Evolutionary conservation across 306 rosid species (phyloP).

Genomic region (Quercus mongolica): DNA sequence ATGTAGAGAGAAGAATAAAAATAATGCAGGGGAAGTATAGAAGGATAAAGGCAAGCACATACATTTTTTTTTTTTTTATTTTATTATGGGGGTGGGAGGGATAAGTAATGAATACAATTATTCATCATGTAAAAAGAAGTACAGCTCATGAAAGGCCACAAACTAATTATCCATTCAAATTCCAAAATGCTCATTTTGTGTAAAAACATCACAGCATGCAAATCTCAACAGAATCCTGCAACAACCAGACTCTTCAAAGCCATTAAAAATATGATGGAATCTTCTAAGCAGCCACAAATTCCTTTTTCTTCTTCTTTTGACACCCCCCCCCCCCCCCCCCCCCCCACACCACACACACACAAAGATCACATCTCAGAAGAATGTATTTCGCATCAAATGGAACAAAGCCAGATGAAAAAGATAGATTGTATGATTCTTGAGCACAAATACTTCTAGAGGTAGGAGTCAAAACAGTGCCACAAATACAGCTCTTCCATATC

Average conservation of each 20-base stretch:
- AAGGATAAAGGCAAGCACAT: background rate
- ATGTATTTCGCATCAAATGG: background rate
- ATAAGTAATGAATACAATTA: too few species aligned
- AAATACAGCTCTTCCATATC: background rate
- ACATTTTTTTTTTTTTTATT: too few species aligned
- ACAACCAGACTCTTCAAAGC: background rate
- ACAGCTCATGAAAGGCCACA: too few species aligned
- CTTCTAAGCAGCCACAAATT: background rate
- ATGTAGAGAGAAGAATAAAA: background rate
- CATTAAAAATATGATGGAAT: background rate
- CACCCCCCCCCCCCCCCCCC: too few species aligned
- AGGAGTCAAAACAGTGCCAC: background rate
- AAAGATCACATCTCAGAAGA: background rate
- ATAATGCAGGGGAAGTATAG: background rate
- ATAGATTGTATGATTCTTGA: background rate
- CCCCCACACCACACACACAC: too few species aligned
- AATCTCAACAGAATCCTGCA: background rate
- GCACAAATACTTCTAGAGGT: background rate
- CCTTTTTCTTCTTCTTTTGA: background rate
- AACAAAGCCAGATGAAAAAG: background rate
- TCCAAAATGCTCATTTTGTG: background rate
- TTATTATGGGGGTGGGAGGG: too few species aligned
- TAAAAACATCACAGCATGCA: background rate
- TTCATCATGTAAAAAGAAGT: too few species aligned
- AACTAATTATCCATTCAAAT: background rate